These are phyloP conservation scores for Plantago coronopus DNA, from an alignment of 305 asterid species.

Conservation along the genomic window DNA sequence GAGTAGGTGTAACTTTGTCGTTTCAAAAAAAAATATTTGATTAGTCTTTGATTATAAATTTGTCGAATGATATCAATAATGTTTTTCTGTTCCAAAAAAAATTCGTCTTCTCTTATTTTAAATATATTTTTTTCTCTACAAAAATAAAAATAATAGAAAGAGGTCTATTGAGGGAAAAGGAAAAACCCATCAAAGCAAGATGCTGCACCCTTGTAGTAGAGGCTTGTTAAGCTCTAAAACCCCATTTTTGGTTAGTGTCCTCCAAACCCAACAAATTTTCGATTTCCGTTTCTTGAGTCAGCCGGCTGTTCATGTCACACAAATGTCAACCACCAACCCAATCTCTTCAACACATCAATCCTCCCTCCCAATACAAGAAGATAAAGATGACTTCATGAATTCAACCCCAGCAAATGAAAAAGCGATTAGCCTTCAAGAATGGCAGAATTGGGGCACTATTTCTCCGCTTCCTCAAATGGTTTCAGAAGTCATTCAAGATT, in stretches of 20 bases:
- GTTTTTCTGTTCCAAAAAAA: no score
- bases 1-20: no score
- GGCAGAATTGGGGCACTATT: slow-evolving; percentile 87
- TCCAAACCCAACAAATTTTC: background rate
- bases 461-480: slow-evolving; percentile 83
- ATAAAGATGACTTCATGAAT: slow-evolving; percentile 8
- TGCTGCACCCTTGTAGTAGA: no score
- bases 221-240: background rate
- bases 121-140: no score
- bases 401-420: slow-evolving; percentile 26
- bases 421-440: slow-evolving; percentile 65
- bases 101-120: no score
- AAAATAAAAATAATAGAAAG: no score
- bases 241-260: background rate
- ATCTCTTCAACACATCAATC: slow-evolving; percentile 13
- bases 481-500: slow-evolving; percentile 57
- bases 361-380: slow-evolving; percentile 24
- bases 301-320: background rate
- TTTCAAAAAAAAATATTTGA: no score
- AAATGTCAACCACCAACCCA: background rate
- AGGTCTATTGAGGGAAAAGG: no score
- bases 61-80: no score
- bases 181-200: no score
- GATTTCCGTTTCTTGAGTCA: background rate
- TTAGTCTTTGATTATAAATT: no score